Evolutionary conservation across 163 green algal species (phyloP), one percentile per base, ranked within the genome.

Genomic region (Chloroidium sp.): DNA sequence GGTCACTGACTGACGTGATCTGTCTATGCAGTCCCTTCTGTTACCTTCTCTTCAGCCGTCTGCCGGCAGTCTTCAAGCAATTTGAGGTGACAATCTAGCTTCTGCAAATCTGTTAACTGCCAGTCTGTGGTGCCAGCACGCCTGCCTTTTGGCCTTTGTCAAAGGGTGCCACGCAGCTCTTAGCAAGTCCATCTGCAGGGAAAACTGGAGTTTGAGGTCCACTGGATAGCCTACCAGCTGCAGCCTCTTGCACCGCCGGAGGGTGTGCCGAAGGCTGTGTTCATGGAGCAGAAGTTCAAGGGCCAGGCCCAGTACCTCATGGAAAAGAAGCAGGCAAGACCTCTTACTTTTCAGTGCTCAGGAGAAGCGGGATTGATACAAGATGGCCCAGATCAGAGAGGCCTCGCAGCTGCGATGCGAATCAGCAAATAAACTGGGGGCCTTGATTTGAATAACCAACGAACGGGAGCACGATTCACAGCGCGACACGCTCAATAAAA

Each of bases 231-330:
- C 6, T 72, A 72, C 64, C 64, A 72, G 64, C 64, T 72, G 64
- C 64, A 72, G 64, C 64, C 64, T 6, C 64, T 72, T 10, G 64
- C 64, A 72, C 64, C 64, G 64, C 64, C 64, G 8, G 64, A 72
- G 64, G 64, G 64, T 10, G 64, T 72, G 64, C 64, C 64, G 64
- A 72, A 72, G 64, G 64, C 64, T 10, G 64, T 72, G 6, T 72
- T 72, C 64, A 72, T 72, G 64, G 64, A 72, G 64, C 64, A 72
- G 8, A 72, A 72, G 64, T 72, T 72, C 64, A 72, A 72, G 64
- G 64, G 64, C 64, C 64, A 72, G 64, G 64, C 64, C 6, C 64
- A 72, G 64, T 72, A 72, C 64, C 64, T 72, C 6, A 6, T 72
- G 64, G 64, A 72, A 10, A 72, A 72, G 64, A 72, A 72, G 64